These are phyloP conservation scores for Pyrenula aspistea DNA, from an alignment of 495 filamentous ascomycete genomes.

Conservation along the genomic window DNA sequence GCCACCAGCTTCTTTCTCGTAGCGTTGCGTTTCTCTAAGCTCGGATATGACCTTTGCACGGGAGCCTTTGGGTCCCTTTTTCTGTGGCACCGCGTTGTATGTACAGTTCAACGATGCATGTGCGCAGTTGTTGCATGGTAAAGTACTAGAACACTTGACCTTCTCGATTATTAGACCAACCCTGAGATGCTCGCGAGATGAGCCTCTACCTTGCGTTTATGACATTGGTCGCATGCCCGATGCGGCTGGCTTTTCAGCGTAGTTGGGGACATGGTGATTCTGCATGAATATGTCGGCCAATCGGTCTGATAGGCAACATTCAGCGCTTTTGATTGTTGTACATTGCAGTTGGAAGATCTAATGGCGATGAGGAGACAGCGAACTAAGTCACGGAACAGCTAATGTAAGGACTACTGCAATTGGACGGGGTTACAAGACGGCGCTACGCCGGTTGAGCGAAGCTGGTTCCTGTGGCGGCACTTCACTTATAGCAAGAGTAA, in stretches of 20 bases:
- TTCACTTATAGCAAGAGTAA: too few relatives aligned
- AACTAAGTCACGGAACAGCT: not conserved
- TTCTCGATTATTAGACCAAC: not conserved
- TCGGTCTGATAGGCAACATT: not conserved
- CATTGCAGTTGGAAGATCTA: not conserved
- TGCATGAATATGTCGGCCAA: not conserved
- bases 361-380: not conserved
- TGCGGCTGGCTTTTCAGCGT: not conserved
- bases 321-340: not conserved
- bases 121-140: slow-evolving; percentile 28
- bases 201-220: not conserved
- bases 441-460: too few relatives aligned
- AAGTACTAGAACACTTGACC: not conserved
- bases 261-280: not conserved
- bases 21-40: slow-evolving; percentile 52
- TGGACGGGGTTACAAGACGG: not conserved
- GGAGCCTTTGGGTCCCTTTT: slow-evolving; percentile 76
- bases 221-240: not conserved
- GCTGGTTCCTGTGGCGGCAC: too few relatives aligned
- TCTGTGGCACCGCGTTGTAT: slow-evolving; percentile 54
- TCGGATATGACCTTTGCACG: slow-evolving; percentile 74
- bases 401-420: not conserved
- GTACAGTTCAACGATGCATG: slow-evolving; percentile 19
- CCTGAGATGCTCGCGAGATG: slow-evolving; percentile 2
- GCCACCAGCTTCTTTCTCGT: slow-evolving; percentile 36